Percentiles rank a stretch among this genome's conserved stretches.
Conservation (phyloP, 164 flowering plant species). For the Brasenia schreberi region DNA sequence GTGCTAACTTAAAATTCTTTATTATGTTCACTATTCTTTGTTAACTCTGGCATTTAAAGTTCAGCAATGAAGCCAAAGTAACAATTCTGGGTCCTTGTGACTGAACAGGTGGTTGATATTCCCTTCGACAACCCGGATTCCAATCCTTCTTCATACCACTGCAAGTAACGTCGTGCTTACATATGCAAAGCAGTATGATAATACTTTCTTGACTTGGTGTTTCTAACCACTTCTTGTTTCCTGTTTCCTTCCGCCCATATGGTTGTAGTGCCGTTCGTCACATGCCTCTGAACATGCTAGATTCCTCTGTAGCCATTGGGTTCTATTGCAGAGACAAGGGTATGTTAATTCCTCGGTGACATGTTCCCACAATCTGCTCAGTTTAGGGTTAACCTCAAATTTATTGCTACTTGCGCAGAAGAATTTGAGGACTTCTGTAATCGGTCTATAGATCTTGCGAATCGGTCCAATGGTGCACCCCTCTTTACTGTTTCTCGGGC, state of each 20-base stretch:
- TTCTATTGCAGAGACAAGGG: constrained; percentile 85
- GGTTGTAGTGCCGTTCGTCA: constrained; percentile 37
- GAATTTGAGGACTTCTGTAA: constrained; percentile 83
- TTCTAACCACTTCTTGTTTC: not conserved
- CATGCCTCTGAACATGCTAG: constrained; percentile 58
- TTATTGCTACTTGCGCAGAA: constrained; percentile 22
- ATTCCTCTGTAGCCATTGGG: constrained; percentile 91
- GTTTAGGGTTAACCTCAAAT: not conserved
- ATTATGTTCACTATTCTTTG: not conserved
- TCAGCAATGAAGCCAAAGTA: too few relatives aligned
- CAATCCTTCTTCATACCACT: constrained; percentile 85
- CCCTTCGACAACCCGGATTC: constrained; percentile 30
- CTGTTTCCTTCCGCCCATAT: constrained; percentile 3
- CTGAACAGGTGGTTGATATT: constrained; percentile 43
- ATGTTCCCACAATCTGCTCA: not conserved
- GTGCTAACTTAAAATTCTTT: too few relatives aligned
- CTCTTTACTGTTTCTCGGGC: constrained; percentile 52
- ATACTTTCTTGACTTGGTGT: not conserved
- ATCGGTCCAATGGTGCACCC: constrained; percentile 75
- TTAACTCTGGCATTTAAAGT: not conserved
- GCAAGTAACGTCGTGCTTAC: constrained; percentile 32
- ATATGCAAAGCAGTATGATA: not conserved
- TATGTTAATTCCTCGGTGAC: constrained; percentile 4
- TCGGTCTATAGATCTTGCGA: constrained; percentile 62
- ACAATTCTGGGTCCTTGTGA: not conserved